Evolutionary conservation across 73 alveolate species (phyloP).

Genomic region (Paramecium sexaurelia): DNA sequence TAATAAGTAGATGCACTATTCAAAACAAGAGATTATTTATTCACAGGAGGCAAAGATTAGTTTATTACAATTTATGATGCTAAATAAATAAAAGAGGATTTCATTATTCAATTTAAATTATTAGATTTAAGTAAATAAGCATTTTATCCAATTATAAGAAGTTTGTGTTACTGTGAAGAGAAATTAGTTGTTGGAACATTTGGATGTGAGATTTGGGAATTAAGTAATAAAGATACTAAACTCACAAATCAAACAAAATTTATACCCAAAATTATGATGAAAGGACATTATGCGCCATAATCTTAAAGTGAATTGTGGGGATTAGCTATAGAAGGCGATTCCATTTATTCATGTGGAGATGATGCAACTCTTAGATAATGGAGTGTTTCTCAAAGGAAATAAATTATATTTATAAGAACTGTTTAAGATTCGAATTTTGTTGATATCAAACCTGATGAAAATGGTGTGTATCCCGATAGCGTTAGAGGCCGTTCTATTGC

Average conservation of each 20-base stretch:
- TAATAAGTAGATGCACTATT: constrained; percentile 81
- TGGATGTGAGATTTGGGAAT: constrained; percentile 94
- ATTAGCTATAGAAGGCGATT: constrained; percentile 64
- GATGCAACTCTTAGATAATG: constrained; percentile 82
- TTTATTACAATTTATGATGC: constrained; percentile 67
- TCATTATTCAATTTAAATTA: neutral
- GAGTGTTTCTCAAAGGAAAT: constrained; percentile 52
- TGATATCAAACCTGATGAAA: constrained; percentile 16
- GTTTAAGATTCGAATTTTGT: constrained; percentile 47
- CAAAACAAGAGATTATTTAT: constrained; percentile 69
- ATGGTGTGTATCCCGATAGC: constrained; percentile 30
- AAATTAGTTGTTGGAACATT: constrained; percentile 82
- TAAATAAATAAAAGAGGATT: constrained; percentile 57
- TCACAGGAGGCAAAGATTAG: constrained; percentile 92
- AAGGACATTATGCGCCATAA: constrained; percentile 68
- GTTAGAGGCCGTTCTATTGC: constrained; percentile 81
- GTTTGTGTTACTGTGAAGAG: constrained; percentile 69
- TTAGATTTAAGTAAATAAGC: constrained; percentile 10
- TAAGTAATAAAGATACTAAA: constrained; percentile 4
- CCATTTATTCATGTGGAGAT: constrained; percentile 68
- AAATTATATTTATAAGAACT: constrained; percentile 57
- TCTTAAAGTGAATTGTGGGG: constrained; percentile 82
- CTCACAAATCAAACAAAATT: neutral
- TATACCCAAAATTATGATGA: constrained; percentile 1
- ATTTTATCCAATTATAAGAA: constrained; percentile 75